A percentile compares a stretch with the other conserved stretches of the same genome.
Conservation (phyloP, 129 eudicot genomes). For the Escallonia herrerae region DNA sequence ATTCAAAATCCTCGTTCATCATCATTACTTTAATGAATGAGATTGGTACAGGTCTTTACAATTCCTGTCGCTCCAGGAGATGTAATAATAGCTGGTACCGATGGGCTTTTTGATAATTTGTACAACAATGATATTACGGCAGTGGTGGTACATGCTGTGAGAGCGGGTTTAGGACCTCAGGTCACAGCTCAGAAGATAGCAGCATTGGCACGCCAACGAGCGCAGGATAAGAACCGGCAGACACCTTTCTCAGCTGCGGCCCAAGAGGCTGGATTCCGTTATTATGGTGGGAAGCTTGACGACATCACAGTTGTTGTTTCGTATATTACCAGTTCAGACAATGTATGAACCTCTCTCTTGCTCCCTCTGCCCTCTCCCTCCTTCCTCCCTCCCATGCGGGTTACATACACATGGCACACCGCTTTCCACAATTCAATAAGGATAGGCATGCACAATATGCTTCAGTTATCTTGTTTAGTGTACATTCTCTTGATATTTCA, state of each 20-base stretch:
- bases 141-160: slow-evolving; percentile 73
- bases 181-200: slow-evolving; percentile 94
- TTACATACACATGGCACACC: no score
- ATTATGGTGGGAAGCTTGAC: slow-evolving; percentile 88
- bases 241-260: slow-evolving; percentile 94
- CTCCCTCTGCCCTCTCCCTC: slow-evolving; percentile 14
- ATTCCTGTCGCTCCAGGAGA: slow-evolving; percentile 86
- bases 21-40: no score
- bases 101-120: slow-evolving; percentile 87
- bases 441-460: no score
- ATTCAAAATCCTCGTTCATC: no score
- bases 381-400: background rate
- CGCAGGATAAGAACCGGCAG: slow-evolving; percentile 72
- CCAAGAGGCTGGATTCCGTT: slow-evolving; percentile 92
- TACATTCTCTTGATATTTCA: background rate
- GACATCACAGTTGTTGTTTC: slow-evolving; percentile 93
- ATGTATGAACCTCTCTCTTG: slow-evolving; percentile 24
- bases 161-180: slow-evolving; percentile 85
- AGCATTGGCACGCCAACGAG: slow-evolving; percentile 88
- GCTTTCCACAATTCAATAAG: no score
- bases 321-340: slow-evolving; percentile 48
- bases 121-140: slow-evolving; percentile 78
- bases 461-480: no score
- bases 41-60: slow-evolving; percentile 56
- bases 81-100: slow-evolving; percentile 87